Evolutionary conservation across 176 grass and related monocot species (phyloP), one percentile per base, ranked within the genome.

Genomic region (Musa troglodytarum): DNA sequence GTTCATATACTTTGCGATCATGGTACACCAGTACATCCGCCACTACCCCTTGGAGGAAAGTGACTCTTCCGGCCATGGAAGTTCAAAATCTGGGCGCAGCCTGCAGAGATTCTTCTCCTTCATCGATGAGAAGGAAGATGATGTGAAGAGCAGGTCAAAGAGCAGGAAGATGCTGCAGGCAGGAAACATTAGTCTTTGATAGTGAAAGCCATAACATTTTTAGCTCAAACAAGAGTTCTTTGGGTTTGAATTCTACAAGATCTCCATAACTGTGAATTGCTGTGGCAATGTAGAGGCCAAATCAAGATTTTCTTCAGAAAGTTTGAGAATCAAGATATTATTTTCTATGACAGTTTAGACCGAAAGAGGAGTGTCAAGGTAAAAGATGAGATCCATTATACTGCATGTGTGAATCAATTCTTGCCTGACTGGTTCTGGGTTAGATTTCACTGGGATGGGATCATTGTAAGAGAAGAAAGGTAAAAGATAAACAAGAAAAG

Each of bases 1-100:
- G 1, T 52, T 87, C 1, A 64, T 91, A 59, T 97, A 83, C 81
- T 87, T 85, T 16, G 21, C 56, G 1, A 24, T 56, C 9, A 16
- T 56, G 53, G 3, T 74, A 11, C 23, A 53, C 15, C 53, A 74
- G 20, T 74, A 56, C 26, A 12, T 74, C n/a, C 52, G 53, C 10
- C 72, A 74, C 20, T 29, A 24, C 16, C 72, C 23, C 72, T 26
- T 19, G 21, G 23, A 56, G 22, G 52, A 56, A 28, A 56, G 23
- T 9, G 16, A 74, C 51, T 51, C 69, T 71, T 23, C 69, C 17
- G 7, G 1, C n/a, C 21, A 23, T 25, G 21, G 71, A 55, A 74
- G 71, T 0, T 29, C 71, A 16, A 54, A 21, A 8, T 26, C 52
- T 13, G 13, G 22, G 23, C 1, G 13, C 21, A 74, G 13, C 72